Evolutionary conservation across 148 eudicot genomes (phyloP).

Genomic region (Rhododendron mucronatum): DNA sequence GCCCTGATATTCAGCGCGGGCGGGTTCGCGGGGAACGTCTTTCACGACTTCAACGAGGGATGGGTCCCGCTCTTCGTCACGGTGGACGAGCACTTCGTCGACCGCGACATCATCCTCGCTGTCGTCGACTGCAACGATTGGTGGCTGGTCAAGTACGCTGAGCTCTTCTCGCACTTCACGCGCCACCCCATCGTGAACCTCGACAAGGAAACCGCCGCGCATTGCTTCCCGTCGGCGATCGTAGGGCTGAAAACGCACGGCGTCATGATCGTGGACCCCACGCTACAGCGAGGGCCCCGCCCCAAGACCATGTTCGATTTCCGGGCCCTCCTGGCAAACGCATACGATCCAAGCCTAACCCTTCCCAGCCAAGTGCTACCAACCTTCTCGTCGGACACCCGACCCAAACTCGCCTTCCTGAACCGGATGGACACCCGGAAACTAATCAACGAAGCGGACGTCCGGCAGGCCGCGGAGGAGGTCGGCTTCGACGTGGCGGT

Average conservation of each 20-base stretch:
- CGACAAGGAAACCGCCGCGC: slow-evolving; percentile 38
- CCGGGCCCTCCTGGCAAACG: slow-evolving; percentile 31
- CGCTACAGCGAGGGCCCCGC: slow-evolving; percentile 18
- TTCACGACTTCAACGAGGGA: slow-evolving; percentile 54
- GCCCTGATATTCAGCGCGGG: slow-evolving; percentile 48
- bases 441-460: not conserved
- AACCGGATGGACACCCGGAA: slow-evolving; percentile 5
- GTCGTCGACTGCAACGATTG: slow-evolving; percentile 36
- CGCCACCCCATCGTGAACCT: slow-evolving; percentile 39
- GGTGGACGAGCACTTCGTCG: slow-evolving; percentile 30
- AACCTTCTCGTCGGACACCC: not conserved
- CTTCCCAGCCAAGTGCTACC: not conserved
- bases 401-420: slow-evolving; percentile 22
- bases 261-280: slow-evolving; percentile 46
- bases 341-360: slow-evolving; percentile 14
- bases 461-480: slow-evolving; percentile 32
- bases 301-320: slow-evolving; percentile 39
- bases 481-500: slow-evolving; percentile 47
- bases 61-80: slow-evolving; percentile 48
- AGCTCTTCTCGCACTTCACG: slow-evolving; percentile 32
- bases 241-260: slow-evolving; percentile 52
- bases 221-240: slow-evolving; percentile 41
- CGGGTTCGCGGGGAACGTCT: slow-evolving; percentile 47
- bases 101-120: slow-evolving; percentile 37
- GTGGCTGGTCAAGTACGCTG: slow-evolving; percentile 53